Evolutionary conservation across 2,329 filamentous ascomycete species (phyloP).

Genomic region (Nakataea oryzae): DNA sequence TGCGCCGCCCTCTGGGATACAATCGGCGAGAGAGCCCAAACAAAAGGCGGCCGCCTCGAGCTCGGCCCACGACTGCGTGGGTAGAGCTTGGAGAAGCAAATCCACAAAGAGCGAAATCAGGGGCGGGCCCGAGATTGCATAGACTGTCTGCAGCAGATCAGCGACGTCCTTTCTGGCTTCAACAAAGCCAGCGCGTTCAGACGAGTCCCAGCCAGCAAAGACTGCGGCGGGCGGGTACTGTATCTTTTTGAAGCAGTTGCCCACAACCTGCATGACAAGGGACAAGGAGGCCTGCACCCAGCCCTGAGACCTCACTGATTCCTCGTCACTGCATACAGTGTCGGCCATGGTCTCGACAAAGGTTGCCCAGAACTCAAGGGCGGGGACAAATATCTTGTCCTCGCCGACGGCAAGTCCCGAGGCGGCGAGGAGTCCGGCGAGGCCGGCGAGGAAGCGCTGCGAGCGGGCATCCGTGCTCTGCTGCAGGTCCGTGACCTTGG

Average conservation of each 20-base stretch:
- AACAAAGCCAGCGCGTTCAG: slow-evolving; percentile 55
- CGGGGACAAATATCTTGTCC: slow-evolving; percentile 63
- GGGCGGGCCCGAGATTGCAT: slow-evolving; percentile 45
- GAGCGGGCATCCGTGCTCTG: slow-evolving; percentile 37
- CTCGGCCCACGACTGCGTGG: slow-evolving; percentile 41
- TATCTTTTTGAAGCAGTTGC: slow-evolving; percentile 58
- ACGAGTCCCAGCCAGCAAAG: slow-evolving; percentile 58
- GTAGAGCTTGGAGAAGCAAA: slow-evolving; percentile 38
- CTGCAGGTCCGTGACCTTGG: slow-evolving; percentile 50
- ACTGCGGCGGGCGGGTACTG: slow-evolving; percentile 50
- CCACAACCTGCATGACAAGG: slow-evolving; percentile 53
- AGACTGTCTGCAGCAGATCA: slow-evolving; percentile 66
- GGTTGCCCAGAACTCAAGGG: slow-evolving; percentile 72
- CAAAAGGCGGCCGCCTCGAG: slow-evolving; percentile 54
- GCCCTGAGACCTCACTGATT: slow-evolving; percentile 25
- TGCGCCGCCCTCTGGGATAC: slow-evolving; percentile 43
- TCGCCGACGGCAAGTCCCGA: slow-evolving; percentile 60
- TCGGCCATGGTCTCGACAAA: slow-evolving; percentile 62
- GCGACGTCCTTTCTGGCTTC: slow-evolving; percentile 70
- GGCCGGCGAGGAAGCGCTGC: slow-evolving; percentile 41
- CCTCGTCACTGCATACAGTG: slow-evolving; percentile 19
- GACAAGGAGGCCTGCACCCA: slow-evolving; percentile 51
- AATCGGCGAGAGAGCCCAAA: slow-evolving; percentile 57
- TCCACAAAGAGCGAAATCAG: slow-evolving; percentile 48
- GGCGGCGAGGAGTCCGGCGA: slow-evolving; percentile 56